A percentile compares a stretch with the other conserved stretches of the same genome.
These are phyloP conservation scores for Candida cerambycidarum DNA, from an alignment of 805 yeast species.

Conservation along the genomic window DNA sequence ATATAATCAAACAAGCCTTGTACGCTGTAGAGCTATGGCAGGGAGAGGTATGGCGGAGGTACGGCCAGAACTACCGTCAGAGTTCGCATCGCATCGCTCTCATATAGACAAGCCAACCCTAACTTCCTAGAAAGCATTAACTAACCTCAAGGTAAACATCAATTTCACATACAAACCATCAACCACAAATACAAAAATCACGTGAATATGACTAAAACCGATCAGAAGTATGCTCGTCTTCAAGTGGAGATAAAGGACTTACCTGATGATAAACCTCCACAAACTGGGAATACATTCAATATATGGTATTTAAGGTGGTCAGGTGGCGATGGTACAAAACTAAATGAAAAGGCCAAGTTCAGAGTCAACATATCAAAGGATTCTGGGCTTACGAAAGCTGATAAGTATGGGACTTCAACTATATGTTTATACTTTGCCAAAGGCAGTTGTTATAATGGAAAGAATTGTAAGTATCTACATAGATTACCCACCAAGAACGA, in stretches of 20 bases:
- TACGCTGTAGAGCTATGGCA: too few species aligned
- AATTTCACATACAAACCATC: background rate
- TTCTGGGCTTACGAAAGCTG: constrained; percentile 75
- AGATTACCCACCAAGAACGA: constrained; percentile 68
- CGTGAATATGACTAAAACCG: background rate
- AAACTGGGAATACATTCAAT: constrained; percentile 77
- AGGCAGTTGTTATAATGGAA: constrained; percentile 83
- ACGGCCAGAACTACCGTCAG: too few species aligned
- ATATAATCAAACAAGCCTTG: too few species aligned
- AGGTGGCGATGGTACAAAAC: constrained; percentile 56
- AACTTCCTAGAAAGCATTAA: too few species aligned
- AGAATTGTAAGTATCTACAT: constrained; percentile 73
- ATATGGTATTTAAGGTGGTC: constrained; percentile 92
- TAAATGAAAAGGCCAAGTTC: constrained; percentile 53
- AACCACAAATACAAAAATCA: background rate
- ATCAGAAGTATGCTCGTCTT: constrained; percentile 57
- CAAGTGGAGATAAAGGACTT: constrained; percentile 66
- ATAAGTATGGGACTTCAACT: constrained; percentile 33
- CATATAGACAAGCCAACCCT: too few species aligned
- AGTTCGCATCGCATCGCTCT: too few species aligned
- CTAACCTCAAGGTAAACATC: too few species aligned
- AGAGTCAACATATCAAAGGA: constrained; percentile 62
- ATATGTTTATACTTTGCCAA: constrained; percentile 86
- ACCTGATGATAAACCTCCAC: constrained; percentile 68
- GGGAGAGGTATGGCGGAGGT: too few species aligned